These are phyloP conservation scores for Pythium phragmitis DNA, from an alignment of 352 stramenopile species.

Conservation along the genomic window DNA sequence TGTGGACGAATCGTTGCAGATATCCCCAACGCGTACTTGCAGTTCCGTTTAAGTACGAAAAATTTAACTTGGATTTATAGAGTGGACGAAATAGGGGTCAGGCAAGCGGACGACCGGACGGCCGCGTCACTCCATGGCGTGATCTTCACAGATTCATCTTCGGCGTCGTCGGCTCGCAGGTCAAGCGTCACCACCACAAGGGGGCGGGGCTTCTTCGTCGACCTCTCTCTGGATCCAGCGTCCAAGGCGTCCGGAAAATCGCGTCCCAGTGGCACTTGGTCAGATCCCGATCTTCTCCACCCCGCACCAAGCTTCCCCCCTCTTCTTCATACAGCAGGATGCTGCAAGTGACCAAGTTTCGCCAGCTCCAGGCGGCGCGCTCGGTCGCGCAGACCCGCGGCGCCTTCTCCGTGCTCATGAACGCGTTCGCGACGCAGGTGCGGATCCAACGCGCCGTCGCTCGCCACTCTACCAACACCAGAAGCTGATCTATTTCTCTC, in stretches of 20 bases:
- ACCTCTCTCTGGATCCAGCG: slow-evolving; percentile 18
- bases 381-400: slow-evolving; percentile 30
- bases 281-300: slow-evolving; percentile 32
- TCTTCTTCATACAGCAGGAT: slow-evolving; percentile 28
- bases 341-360: slow-evolving; percentile 65
- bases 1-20: slow-evolving; percentile 30
- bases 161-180: slow-evolving; percentile 21
- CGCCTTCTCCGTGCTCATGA: slow-evolving; percentile 37
- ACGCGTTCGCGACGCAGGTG: slow-evolving; percentile 48
- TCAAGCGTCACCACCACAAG: slow-evolving; percentile 11
- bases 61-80: neutral
- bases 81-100: slow-evolving; percentile 32
- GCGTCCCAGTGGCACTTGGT: neutral
- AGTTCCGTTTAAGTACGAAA: slow-evolving; percentile 30
- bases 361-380: slow-evolving; percentile 44
- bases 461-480: no score
- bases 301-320: slow-evolving; percentile 13
- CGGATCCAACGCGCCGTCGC: neutral
- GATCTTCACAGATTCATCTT: slow-evolving; percentile 15
- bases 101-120: slow-evolving; percentile 25
- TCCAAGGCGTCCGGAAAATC: neutral
- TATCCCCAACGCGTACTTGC: slow-evolving; percentile 8
- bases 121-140: slow-evolving; percentile 15
- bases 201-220: neutral
- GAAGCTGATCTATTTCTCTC: neutral